A percentile compares a stretch with the other conserved stretches of the same genome.
Evolutionary conservation across 768 basidiomycete species (phyloP).

Genomic region (Arthromyces matolae): DNA sequence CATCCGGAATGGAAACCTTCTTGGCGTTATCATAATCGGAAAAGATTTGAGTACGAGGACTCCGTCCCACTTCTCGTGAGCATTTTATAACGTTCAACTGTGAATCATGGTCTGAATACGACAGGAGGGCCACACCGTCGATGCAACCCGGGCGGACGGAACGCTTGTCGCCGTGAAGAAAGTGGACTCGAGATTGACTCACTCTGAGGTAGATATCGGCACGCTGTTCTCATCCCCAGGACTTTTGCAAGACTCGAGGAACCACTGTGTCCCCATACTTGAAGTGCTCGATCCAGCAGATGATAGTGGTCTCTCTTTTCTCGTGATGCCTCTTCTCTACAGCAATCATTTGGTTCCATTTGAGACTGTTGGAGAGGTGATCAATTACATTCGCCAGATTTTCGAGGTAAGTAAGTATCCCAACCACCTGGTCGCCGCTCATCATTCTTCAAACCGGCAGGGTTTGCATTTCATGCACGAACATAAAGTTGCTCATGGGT

Average conservation of each 20-base stretch:
- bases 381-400: conserved; percentile 27
- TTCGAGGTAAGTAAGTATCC: conserved; percentile 28
- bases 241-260: conserved; percentile 18
- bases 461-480: conserved; percentile 31
- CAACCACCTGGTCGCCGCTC: too few species aligned
- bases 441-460: too few species aligned
- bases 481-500: conserved; percentile 24
- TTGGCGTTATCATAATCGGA: conserved; percentile 6
- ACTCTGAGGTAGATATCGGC: conserved; percentile 16
- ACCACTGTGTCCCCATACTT: conserved; percentile 28
- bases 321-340: conserved; percentile 28
- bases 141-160: conserved; percentile 21
- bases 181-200: background rate
- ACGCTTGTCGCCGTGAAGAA: conserved; percentile 18
- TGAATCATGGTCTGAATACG: background rate
- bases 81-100: background rate
- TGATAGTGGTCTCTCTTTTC: conserved; percentile 8
- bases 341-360: conserved; percentile 19
- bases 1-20: conserved; percentile 18
- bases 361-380: conserved; percentile 26
- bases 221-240: conserved; percentile 16
- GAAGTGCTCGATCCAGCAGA: conserved; percentile 21
- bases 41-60: conserved; percentile 1
- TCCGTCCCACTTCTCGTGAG: conserved; percentile 1
- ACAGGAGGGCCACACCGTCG: conserved; percentile 8